Conservation (phyloP, 1,284 basidiomycete species). For the Leccinum holopus region DNA sequence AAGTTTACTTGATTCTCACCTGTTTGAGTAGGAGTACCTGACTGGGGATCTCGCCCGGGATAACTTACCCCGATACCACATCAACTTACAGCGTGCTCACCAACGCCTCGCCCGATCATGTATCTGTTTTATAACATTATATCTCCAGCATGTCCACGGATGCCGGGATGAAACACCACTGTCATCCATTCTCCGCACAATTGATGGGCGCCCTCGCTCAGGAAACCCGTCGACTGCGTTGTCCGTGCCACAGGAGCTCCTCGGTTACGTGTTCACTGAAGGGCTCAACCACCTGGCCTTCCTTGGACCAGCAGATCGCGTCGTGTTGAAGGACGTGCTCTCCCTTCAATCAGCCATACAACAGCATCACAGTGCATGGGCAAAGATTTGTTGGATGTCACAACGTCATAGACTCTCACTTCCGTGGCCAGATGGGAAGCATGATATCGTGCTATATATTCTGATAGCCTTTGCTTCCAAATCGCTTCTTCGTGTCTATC, state of each 20-base stretch:
- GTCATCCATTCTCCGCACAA: background rate
- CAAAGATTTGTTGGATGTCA: background rate
- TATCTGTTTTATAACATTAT: slow-evolving; percentile 5
- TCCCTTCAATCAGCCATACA: background rate
- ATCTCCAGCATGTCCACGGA: slow-evolving; percentile 3
- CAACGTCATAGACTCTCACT: background rate
- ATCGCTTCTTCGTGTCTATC: slow-evolving; percentile 8
- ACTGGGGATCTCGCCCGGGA: slow-evolving; percentile 1
- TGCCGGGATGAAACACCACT: background rate
- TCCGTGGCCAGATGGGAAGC: slow-evolving; percentile 2
- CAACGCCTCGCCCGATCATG: slow-evolving; percentile 5
- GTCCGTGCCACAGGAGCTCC: background rate
- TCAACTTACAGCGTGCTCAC: slow-evolving; percentile 3
- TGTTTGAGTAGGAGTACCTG: slow-evolving; percentile 9
- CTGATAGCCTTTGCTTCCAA: slow-evolving; percentile 6
- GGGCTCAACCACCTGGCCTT: slow-evolving; percentile 10
- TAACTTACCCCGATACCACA: slow-evolving; percentile 4
- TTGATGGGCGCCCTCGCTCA: background rate
- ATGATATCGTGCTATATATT: slow-evolving; percentile 9
- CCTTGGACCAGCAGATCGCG: background rate
- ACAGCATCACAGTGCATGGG: background rate
- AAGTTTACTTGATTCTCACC: background rate
- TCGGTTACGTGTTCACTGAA: slow-evolving; percentile 3
- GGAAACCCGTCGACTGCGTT: background rate
- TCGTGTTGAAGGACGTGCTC: slow-evolving; percentile 5